Evolutionary conservation across 129 eudicot genomes (phyloP).

Genomic region (Helianthus tuberosus): DNA sequence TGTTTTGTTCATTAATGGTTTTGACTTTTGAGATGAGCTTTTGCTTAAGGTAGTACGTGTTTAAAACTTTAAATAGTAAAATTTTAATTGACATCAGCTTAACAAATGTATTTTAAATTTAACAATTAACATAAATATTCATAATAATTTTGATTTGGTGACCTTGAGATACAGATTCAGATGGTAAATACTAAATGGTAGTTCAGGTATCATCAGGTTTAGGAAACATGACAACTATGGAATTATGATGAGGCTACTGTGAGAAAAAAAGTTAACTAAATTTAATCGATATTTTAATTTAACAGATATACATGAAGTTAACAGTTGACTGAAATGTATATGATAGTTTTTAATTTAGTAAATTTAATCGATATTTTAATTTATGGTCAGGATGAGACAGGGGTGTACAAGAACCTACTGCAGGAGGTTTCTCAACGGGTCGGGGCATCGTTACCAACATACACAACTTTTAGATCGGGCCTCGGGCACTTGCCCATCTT

Average conservation of each 20-base stretch:
- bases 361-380: neutral
- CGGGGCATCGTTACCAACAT: constrained; percentile 85
- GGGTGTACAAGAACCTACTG: constrained; percentile 94
- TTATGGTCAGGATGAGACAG: constrained; percentile 83
- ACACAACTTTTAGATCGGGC: constrained; percentile 80
- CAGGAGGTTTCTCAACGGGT: constrained; percentile 99
- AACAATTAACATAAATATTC: neutral
- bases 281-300: neutral
- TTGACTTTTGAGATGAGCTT: neutral
- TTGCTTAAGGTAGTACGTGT: neutral
- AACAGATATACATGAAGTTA: too few relatives aligned
- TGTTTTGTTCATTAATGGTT: too few relatives aligned
- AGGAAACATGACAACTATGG: neutral
- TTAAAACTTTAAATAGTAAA: neutral
- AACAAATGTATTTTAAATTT: constrained; percentile 3
- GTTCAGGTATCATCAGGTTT: constrained; percentile 8
- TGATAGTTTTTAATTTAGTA: neutral
- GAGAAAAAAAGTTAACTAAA: neutral
- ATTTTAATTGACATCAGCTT: constrained; percentile 8
- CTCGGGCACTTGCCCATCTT: constrained; percentile 83
- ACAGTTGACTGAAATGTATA: too few relatives aligned
- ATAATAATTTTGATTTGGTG: neutral
- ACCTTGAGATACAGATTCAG: neutral
- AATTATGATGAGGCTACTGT: constrained; percentile 7
- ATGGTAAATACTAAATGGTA: neutral